Percentiles rank a stretch among this genome's conserved stretches.
Conservation (phyloP, 2,329 filamentous ascomycete species). For the Hypomyces perniciosus region DNA sequence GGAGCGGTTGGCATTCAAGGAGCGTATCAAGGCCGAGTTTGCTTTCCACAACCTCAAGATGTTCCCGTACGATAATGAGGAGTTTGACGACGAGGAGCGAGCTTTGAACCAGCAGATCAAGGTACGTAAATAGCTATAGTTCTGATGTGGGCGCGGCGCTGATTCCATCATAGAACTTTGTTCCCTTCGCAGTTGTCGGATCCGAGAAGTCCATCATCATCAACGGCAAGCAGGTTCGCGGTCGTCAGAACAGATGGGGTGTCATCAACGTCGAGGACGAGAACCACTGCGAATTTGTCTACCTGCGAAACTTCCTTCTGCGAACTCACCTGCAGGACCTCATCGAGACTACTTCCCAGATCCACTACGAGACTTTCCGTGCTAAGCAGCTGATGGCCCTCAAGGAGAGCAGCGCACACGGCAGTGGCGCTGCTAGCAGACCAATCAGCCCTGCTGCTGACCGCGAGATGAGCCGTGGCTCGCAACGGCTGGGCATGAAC, state of each 20-base stretch:
- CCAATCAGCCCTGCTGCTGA: slow-evolving; percentile 95
- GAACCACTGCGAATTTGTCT: slow-evolving; percentile 99
- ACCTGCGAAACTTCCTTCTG: slow-evolving; percentile 96
- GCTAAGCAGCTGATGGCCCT: slow-evolving; percentile 96
- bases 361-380: slow-evolving; percentile 99
- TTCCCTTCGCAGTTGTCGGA: slow-evolving; percentile 95
- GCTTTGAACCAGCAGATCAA: slow-evolving; percentile 93
- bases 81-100: slow-evolving; percentile 95
- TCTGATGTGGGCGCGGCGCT: background rate
- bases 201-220: slow-evolving; percentile 98
- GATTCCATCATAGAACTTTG: slow-evolving; percentile 59
- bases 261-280: slow-evolving; percentile 99
- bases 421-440: slow-evolving; percentile 65
- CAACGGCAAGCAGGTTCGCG: slow-evolving; percentile 93
- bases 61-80: slow-evolving; percentile 99
- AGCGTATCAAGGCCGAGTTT: slow-evolving; percentile 99
- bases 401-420: slow-evolving; percentile 93
- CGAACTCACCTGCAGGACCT: slow-evolving; percentile 97
- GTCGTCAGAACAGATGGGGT: slow-evolving; percentile 98
- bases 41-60: slow-evolving; percentile 99
- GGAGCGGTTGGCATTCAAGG: slow-evolving; percentile 95
- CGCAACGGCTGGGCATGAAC: slow-evolving; percentile 97
- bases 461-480: slow-evolving; percentile 92
- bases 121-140: slow-evolving; percentile 46
- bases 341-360: slow-evolving; percentile 98